Conservation (phyloP, 1,139 yeast species). For the Protomyces arabidopsidicola region DNA sequence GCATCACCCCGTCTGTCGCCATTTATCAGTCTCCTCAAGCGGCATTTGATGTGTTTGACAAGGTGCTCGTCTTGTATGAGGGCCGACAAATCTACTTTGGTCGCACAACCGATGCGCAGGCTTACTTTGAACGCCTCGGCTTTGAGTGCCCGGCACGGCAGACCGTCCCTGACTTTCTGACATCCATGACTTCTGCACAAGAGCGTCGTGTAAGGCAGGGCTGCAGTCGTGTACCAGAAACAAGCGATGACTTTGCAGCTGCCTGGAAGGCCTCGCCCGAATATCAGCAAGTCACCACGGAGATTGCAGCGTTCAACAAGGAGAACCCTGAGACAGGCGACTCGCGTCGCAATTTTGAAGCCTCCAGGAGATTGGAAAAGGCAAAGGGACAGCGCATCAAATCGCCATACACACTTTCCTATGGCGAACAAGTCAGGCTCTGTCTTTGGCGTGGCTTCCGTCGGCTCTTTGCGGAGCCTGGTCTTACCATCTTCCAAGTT, state of each 20-base stretch:
- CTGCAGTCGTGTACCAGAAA: constrained; percentile 62
- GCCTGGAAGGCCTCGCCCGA: constrained; percentile 62
- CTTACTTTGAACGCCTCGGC: constrained; percentile 62
- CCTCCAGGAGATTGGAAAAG: constrained; percentile 36
- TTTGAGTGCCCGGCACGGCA: constrained; percentile 68
- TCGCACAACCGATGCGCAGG: constrained; percentile 53
- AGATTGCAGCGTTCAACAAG: constrained; percentile 43
- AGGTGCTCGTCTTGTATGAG: constrained; percentile 65
- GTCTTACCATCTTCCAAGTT: constrained; percentile 57
- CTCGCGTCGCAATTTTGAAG: constrained; percentile 1
- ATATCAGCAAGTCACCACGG: constrained; percentile 42
- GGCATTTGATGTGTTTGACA: constrained; percentile 69
- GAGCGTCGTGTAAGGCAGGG: constrained; percentile 59
- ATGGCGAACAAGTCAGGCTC: constrained; percentile 45
- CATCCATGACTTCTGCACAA: constrained; percentile 69
- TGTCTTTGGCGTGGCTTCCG: constrained; percentile 58
- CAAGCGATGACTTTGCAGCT: constrained; percentile 62
- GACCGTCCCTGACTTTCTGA: constrained; percentile 77
- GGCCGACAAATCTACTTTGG: constrained; percentile 80
- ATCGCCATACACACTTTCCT: constrained; percentile 39
- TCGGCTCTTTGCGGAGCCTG: constrained; percentile 62
- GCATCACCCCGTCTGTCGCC: constrained; percentile 64
- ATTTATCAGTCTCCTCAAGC: constrained; percentile 80
- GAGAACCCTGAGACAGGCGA: constrained; percentile 29
- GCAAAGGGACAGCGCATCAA: constrained; percentile 40